Base-by-base conservation (phyloP, 2,329 filamentous ascomycete species). In the Aureobasidium leucospermi region DNA sequence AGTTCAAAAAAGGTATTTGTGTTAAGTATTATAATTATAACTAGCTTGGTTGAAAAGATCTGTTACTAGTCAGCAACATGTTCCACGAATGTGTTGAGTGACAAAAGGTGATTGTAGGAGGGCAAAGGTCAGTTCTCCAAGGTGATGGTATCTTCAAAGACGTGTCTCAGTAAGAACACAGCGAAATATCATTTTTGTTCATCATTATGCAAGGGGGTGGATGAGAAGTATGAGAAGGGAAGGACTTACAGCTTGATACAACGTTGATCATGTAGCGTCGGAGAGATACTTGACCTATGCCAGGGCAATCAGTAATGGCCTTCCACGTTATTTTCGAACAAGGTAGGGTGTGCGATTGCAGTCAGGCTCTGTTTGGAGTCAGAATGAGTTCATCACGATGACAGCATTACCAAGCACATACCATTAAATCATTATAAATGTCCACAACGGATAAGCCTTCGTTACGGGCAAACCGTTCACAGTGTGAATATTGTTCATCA, bases 161-260 rank as follows among this genome's bases (percentile, higher is more conserved):
- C 69, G 69, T 66, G 75, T 69, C 79, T 84, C 81, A 72, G 82
- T 74, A 83, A 84, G 79, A 85, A 84, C 80, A 84, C 81, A 85
- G 82, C 81, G 78, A 83, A 78, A 78, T 76, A 76, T 75, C 41
- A 45, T 72, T 62, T 45, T 74, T 76, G 72, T 77, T 85, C 82
- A 85, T 85, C 83, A 85, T 46, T 36, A 16, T 74, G 65, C 38
- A 6, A 52, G 61, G 61, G 36, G 42, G 38, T 38, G 23, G 28
- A 32, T 6, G 48, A 61, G 60, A 43, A 38, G 34, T 34, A 23
- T 19, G 61, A 23, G 38, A 15, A 68, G 31, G 11, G 4, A 32
- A 55, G 23, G 32, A 60, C 59, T 51, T 48, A 60, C 51, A 36
- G 31, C 42, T 31, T 42, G 38, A 42, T 8, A 4, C 23, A 13